Base-by-base conservation (phyloP, 164 flowering plant genomes). In the Tinospora cordifolia region DNA sequence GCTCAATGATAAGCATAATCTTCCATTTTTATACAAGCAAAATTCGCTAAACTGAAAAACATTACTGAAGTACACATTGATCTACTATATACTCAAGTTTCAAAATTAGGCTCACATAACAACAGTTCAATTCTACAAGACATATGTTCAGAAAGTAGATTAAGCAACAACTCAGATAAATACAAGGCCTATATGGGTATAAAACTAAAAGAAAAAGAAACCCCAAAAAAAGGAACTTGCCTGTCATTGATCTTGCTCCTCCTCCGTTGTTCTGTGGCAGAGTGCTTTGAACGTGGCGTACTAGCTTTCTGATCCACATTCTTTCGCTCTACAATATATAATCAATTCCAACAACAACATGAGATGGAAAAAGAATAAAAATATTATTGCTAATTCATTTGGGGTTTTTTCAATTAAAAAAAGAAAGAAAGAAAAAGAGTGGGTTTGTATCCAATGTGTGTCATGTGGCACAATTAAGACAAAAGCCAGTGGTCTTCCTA, bases 221-320 rank as follows among this genome's bases (percentile, higher is more conserved):
- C 47, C 47, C 47, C 12, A 44, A 44, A 25, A 17, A 17, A 47
- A 41, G 7, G 38, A 26, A 75, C 90, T 75, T 82, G 82, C 98
- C 98, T 87, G 73, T 93, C 97, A 69, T 91, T 93, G 66, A 93
- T 93, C 75, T 93, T 93, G 84, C 97, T 87, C 79, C 98, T 84
- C 66, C 98, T 81, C 8, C 98, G 89, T 76, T 93, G 98, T 80
- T 93, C 98, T 5, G 98, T 91, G 13, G 90, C 98, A 24, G 98
- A 93, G 77, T 93, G 98, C 79, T 93, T 93, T 21, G 96, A 91
- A 59, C 97, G 74, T 6, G 87, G 87, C 3, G 93, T 87, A 54
- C 76, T 81, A 19, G 84, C 81, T 78, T 84, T 88, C 79, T 90
- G 97, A 68, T 85, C 92, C 65, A 67, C 70, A 65, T 75, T 78